A percentile compares a stretch with the other conserved stretches of the same genome.
Evolutionary conservation across 1,284 basidiomycete genomes (phyloP).

Genomic region (Pyrrhoderma noxium): DNA sequence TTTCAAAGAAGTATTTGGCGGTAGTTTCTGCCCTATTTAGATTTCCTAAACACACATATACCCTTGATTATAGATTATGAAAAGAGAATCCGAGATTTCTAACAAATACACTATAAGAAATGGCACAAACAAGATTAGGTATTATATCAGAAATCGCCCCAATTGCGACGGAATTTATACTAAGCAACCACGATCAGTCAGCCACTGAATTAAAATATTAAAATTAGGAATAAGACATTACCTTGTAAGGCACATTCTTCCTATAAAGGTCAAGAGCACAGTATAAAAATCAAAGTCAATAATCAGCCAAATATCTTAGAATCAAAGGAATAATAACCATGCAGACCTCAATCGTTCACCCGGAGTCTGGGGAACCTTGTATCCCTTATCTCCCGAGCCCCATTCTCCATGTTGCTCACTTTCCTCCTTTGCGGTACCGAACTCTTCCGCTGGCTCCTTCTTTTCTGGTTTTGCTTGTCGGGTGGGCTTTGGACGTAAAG

Average conservation of each 20-base stretch:
- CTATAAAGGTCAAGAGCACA: slow-evolving; percentile 28
- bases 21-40: too few species aligned
- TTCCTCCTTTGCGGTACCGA: slow-evolving; percentile 45
- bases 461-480: slow-evolving; percentile 55
- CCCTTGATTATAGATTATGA: too few species aligned
- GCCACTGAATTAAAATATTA: slow-evolving; percentile 26
- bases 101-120: too few species aligned
- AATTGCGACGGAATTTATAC: slow-evolving; percentile 82
- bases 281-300: background rate
- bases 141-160: slow-evolving; percentile 71
- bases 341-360: slow-evolving; percentile 63
- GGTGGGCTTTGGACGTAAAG: slow-evolving; percentile 40
- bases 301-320: background rate
- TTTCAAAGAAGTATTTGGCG: too few species aligned
- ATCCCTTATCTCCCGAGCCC: slow-evolving; percentile 68
- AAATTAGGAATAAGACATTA: slow-evolving; percentile 28
- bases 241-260: slow-evolving; percentile 82
- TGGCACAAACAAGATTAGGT: slow-evolving; percentile 13
- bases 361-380: slow-evolving; percentile 61
- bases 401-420: slow-evolving; percentile 51
- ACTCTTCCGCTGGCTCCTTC: slow-evolving; percentile 56
- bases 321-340: slow-evolving; percentile 6
- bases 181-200: slow-evolving; percentile 49
- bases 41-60: too few species aligned
- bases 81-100: too few species aligned